Evolutionary conservation across 371 early-diverging fungal genomes (phyloP), one percentile per base, ranked within the genome.

Genomic region (Umbelopsis sp.): DNA sequence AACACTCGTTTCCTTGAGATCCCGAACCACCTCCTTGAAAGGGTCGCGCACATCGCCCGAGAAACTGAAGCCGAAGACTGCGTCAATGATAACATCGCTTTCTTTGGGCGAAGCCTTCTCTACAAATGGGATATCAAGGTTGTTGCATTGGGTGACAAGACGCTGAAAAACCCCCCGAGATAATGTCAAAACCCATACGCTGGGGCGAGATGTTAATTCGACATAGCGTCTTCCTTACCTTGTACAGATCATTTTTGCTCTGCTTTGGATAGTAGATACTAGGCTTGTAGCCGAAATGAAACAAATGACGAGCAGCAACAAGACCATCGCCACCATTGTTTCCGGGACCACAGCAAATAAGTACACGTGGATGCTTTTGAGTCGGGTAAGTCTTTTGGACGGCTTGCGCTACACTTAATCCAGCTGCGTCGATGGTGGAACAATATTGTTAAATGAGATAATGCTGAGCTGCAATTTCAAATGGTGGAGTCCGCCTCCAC

Each of bases 251-350:
- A 66, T 91, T 92, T 63, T 81, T 79, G 6, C 85, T 83, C 65
- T 78, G 88, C 68, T 94, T 95, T 11, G 94, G 94, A 73, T 92
- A 94, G 67, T 87, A 93, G 6, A 97, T 76, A 11, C 75, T 76
- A 12, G 94, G 93, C 20, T 79, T 75, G 78, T 92, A 96, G 1
- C 97, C 97, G 80, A 95, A 96, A 74, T 93, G 94, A 38, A 66
- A 69, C 50, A 98, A 76, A 71, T 97, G 96, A 45, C 97, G 86
- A 10, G 97, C 97, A 7, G 95, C 94, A 12, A 97, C 98, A 10
- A 97, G 85, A 82, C 91, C 98, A 77, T 98, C 98, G 25, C 97
- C 97, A n/a, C 98, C 98, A 75, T 97, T 97, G 75, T 97, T 73
- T 67, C 94, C 98, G 29, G 94, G 94, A 0, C 94, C 94, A 50